Percentiles rank a stretch among this genome's conserved stretches.
phyloP scores from a whole-genome alignment of 2,329 filamentous ascomycete species.

The Fusarium sp. region DNA sequence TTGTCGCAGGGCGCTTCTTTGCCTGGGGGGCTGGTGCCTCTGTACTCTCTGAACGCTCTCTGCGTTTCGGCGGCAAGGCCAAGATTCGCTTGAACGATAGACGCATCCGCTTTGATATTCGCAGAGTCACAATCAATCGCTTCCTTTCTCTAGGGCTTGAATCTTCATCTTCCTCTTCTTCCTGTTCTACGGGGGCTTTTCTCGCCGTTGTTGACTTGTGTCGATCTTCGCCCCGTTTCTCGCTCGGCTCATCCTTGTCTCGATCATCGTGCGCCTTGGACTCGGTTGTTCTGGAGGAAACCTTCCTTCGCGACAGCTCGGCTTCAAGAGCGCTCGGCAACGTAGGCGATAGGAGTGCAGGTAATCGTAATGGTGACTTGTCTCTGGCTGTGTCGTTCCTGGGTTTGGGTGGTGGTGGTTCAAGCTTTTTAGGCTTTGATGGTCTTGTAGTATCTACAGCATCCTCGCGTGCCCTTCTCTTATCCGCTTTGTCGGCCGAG shows the following conservation, averaged over 20 bases:
- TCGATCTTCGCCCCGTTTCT: conserved; percentile 42
- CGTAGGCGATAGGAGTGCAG: conserved; percentile 69
- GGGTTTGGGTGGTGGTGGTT: conserved; percentile 46
- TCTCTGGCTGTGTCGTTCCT: conserved; percentile 58
- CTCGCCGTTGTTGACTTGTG: conserved; percentile 42
- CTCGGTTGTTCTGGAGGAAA: conserved; percentile 41
- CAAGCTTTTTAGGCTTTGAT: conserved; percentile 52
- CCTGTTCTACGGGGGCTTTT: conserved; percentile 50
- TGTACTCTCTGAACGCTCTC: conserved; percentile 55
- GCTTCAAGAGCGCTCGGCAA: conserved; percentile 67
- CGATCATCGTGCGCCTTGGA: conserved; percentile 37
- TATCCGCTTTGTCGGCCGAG: conserved; percentile 49
- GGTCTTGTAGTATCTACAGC: conserved; percentile 49
- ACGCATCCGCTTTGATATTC: conserved; percentile 64
- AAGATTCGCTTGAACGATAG: conserved; percentile 64
- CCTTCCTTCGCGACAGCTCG: conserved; percentile 54
- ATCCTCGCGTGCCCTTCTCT: conserved; percentile 54
- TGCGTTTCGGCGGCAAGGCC: conserved; percentile 58
- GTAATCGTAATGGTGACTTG: conserved; percentile 59
- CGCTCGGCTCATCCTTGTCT: conserved; percentile 40
- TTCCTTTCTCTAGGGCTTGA: conserved; percentile 44
- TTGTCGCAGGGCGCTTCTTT: conserved; percentile 65
- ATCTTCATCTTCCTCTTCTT: conserved; percentile 56
- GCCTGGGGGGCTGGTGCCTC: conserved; percentile 58
- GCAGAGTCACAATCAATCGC: conserved; percentile 62